phyloP scores from a whole-genome alignment of 805 yeast genomes.

The Nakazawaea holstii region DNA sequence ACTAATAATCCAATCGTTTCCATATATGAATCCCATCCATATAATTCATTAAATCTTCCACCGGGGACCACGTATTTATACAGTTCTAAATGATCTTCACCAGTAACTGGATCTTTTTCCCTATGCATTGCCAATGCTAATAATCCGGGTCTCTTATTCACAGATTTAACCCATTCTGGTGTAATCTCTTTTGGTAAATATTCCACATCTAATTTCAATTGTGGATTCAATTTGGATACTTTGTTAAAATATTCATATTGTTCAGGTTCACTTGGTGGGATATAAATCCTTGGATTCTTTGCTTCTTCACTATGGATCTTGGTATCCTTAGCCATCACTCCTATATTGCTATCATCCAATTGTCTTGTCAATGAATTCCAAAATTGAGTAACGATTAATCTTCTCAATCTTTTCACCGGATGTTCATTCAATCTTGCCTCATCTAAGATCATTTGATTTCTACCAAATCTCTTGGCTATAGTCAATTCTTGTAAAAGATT shows the following conservation, averaged over 20 bases:
- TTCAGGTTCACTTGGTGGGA: constrained; percentile 64
- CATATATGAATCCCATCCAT: constrained; percentile 98
- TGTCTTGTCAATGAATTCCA: constrained; percentile 78
- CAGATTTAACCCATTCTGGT: constrained; percentile 68
- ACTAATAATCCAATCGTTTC: constrained; percentile 76
- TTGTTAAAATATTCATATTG: constrained; percentile 64
- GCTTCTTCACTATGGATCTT: constrained; percentile 61
- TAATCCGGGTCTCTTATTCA: constrained; percentile 81
- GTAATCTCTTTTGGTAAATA: constrained; percentile 71
- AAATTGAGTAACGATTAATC: constrained; percentile 71
- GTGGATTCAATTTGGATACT: constrained; percentile 51
- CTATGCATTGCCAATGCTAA: constrained; percentile 70
- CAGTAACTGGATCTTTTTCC: constrained; percentile 27
- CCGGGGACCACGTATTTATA: constrained; percentile 95
- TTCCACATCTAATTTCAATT: constrained; percentile 62
- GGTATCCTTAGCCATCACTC: constrained; percentile 70
- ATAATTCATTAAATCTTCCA: constrained; percentile 92
- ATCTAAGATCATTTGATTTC: constrained; percentile 72
- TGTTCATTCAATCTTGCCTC: constrained; percentile 82
- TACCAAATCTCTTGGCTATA: constrained; percentile 75
- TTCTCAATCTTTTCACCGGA: constrained; percentile 71
- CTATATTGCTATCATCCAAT: constrained; percentile 56
- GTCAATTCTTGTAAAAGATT: constrained; percentile 86
- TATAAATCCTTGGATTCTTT: constrained; percentile 69
- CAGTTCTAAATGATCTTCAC: constrained; percentile 49